A percentile compares a stretch with the other conserved stretches of the same genome.
Evolutionary conservation across 306 rosid species (phyloP).

Genomic region (Rubus idaeus): DNA sequence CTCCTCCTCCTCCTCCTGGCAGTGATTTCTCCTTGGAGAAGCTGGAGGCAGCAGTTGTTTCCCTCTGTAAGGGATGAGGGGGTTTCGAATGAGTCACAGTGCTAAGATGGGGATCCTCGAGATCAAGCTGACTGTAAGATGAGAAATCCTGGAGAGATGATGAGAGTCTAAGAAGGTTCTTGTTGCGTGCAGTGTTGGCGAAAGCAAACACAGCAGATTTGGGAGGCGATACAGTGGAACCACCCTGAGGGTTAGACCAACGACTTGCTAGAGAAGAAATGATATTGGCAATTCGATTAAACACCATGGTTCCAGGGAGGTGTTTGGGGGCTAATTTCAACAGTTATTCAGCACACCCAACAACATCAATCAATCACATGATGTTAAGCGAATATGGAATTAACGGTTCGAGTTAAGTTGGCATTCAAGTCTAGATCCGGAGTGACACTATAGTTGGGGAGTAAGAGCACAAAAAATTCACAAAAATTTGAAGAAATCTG

Average conservation of each 20-base stretch:
- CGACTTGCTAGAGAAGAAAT: slow-evolving; percentile 38
- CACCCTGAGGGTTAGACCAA: slow-evolving; percentile 36
- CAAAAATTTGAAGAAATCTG: neutral
- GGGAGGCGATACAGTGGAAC: slow-evolving; percentile 17
- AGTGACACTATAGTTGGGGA: slow-evolving; percentile 17
- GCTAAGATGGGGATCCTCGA: slow-evolving; percentile 16
- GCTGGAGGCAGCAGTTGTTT: slow-evolving; percentile 36
- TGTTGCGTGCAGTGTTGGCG: slow-evolving; percentile 19
- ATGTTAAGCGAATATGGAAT: neutral
- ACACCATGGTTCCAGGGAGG: slow-evolving; percentile 40
- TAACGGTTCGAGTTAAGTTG: neutral
- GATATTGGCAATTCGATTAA: slow-evolving; percentile 48
- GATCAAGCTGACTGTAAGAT: slow-evolving; percentile 46
- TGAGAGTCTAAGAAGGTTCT: slow-evolving; percentile 55
- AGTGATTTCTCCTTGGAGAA: slow-evolving; percentile 63
- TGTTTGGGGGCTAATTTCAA: neutral
- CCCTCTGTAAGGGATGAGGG: slow-evolving; percentile 45
- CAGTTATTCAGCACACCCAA: slow-evolving; percentile 19
- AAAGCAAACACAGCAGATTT: slow-evolving; percentile 25
- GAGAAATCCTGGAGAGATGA: slow-evolving; percentile 87
- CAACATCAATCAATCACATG: slow-evolving; percentile 11
- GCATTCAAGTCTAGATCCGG: slow-evolving; percentile 5
- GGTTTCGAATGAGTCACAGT: slow-evolving; percentile 27
- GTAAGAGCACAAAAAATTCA: slow-evolving; percentile 9
- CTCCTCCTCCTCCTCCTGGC: slow-evolving; percentile 24